Evolutionary conservation across 73 alveolate genomes (phyloP).

Genomic region (Paramecium octaurelia): DNA sequence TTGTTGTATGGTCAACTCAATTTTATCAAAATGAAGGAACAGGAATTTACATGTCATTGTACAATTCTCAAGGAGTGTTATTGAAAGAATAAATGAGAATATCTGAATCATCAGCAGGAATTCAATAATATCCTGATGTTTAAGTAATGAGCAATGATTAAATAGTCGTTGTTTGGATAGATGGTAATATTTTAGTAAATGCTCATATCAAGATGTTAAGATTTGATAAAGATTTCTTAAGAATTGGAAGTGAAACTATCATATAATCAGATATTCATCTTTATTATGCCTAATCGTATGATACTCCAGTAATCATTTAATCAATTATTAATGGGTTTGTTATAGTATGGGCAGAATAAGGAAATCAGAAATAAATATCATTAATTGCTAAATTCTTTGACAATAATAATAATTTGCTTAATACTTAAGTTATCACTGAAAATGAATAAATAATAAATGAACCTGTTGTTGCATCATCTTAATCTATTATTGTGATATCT

Average conservation of each 20-base stretch:
- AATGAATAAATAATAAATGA: neutral
- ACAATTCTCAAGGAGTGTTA: neutral
- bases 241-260: neutral
- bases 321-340: neutral
- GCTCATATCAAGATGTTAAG: neutral
- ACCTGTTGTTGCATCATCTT: neutral
- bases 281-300: neutral
- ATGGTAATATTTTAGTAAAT: neutral
- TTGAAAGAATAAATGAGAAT: neutral
- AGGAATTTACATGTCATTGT: neutral
- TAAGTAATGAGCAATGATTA: neutral
- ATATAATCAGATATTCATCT: neutral
- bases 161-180: neutral
- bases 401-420: neutral
- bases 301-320: neutral
- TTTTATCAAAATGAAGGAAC: neutral
- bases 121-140: neutral
- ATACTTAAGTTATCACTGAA: neutral
- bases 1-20: neutral
- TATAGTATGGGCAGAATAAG: neutral
- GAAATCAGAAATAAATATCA: neutral
- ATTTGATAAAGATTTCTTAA: neutral
- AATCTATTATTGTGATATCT: neutral
- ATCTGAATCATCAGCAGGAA: neutral
- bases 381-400: neutral